Conservation (phyloP, 2,329 filamentous ascomycete genomes). For the Salinomyces thailandicus region DNA sequence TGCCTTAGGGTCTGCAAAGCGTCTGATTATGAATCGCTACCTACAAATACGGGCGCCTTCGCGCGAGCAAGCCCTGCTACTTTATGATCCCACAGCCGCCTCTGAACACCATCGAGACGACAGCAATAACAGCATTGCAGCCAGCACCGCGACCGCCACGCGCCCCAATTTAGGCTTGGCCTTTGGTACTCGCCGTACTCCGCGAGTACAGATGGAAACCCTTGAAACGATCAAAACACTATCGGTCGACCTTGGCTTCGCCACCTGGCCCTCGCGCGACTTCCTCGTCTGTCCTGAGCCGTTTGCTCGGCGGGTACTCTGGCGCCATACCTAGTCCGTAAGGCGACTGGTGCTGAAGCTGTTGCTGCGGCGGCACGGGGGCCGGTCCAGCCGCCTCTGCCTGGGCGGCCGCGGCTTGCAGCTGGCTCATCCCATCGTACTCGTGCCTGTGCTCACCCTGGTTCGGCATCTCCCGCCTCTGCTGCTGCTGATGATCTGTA, state of each 20-base stretch:
- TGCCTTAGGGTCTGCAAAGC: no score
- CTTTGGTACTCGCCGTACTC: neutral
- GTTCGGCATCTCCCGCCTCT: slow-evolving; percentile 14
- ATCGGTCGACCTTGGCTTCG: slow-evolving; percentile 4
- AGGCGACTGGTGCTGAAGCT: slow-evolving; percentile 13
- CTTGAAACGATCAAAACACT: neutral
- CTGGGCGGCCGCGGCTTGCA: slow-evolving; percentile 18
- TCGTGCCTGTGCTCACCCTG: slow-evolving; percentile 9
- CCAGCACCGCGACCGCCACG: neutral
- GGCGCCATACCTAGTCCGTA: slow-evolving; percentile 16
- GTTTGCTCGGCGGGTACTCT: slow-evolving; percentile 8
- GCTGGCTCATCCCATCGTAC: slow-evolving; percentile 16
- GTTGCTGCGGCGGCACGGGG: neutral
- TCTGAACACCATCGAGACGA: no score
- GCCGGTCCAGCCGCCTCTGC: slow-evolving; percentile 12
- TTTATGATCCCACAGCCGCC: neutral
- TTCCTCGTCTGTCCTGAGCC: slow-evolving; percentile 3
- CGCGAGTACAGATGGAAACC: neutral
- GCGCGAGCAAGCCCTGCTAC: no score
- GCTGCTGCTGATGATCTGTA: slow-evolving; percentile 7
- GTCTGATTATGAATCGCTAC: no score
- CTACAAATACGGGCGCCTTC: no score
- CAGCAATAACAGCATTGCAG: no score
- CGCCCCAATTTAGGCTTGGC: neutral
- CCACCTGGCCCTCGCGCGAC: slow-evolving; percentile 1